Evolutionary conservation across 1,284 basidiomycete species (phyloP).

Genomic region (Apiotrichum montevideense): DNA sequence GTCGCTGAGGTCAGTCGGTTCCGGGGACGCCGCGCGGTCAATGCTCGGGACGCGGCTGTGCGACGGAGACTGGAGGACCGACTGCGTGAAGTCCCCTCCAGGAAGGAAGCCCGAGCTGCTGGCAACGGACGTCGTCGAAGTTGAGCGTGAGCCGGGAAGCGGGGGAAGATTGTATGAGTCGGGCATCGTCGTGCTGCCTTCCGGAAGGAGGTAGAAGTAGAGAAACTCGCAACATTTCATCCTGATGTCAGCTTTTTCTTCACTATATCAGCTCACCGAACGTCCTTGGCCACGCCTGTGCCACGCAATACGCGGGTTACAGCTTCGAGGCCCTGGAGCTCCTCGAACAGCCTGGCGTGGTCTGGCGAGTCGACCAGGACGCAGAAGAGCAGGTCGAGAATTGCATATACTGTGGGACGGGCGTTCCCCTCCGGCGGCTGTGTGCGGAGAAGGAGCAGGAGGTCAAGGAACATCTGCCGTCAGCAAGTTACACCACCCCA

Average conservation of each 20-base stretch:
- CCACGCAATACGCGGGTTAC: slow-evolving; percentile 77
- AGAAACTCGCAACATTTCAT: slow-evolving; percentile 91
- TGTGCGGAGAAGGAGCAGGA: slow-evolving; percentile 34
- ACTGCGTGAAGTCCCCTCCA: not conserved
- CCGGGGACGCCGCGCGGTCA: not conserved
- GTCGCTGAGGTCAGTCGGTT: not conserved
- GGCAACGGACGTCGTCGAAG: not conserved
- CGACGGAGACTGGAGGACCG: not conserved
- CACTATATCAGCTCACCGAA: slow-evolving; percentile 55
- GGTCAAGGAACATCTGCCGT: slow-evolving; percentile 36
- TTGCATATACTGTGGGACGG: slow-evolving; percentile 53
- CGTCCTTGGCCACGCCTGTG: slow-evolving; percentile 69
- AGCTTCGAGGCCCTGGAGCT: slow-evolving; percentile 64
- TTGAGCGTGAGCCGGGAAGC: not conserved
- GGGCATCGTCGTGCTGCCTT: slow-evolving; percentile 39
- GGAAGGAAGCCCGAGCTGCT: not conserved
- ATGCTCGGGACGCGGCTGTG: slow-evolving; percentile 2
- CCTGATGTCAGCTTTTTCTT: slow-evolving; percentile 47
- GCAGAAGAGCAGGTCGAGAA: slow-evolving; percentile 75
- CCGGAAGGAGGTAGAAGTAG: slow-evolving; percentile 84
- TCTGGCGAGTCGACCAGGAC: slow-evolving; percentile 71
- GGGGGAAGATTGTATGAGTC: not conserved
- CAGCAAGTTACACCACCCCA: not conserved
- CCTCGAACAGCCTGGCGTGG: slow-evolving; percentile 70
- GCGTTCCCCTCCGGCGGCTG: slow-evolving; percentile 22